These are phyloP conservation scores for Coemansia sp. DNA, from an alignment of 192 early-diverging fungal species.

Conservation along the genomic window DNA sequence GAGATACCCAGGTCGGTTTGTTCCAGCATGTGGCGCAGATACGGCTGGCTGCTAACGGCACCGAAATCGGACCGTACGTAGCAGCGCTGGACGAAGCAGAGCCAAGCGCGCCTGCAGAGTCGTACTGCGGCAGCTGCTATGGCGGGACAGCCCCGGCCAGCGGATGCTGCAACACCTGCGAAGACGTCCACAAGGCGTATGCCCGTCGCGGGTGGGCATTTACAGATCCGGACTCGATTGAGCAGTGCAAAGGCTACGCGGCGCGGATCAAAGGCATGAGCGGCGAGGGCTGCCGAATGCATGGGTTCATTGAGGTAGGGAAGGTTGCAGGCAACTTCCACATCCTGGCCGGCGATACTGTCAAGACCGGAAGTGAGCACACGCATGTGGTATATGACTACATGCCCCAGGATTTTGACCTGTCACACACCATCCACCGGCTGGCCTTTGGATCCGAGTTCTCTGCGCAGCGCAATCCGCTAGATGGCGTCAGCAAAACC, in stretches of 20 bases:
- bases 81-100: background rate
- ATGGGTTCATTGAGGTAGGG: constrained; percentile 78
- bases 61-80: constrained; percentile 47
- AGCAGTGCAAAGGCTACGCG: constrained; percentile 91
- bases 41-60: constrained; percentile 66
- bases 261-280: constrained; percentile 72
- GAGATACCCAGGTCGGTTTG: constrained; percentile 80
- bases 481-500: constrained; percentile 61
- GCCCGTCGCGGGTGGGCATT: constrained; percentile 80
- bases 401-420: constrained; percentile 63
- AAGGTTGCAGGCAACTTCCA: constrained; percentile 94
- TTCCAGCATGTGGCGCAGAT: constrained; percentile 79
- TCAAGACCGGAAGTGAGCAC: constrained; percentile 26
- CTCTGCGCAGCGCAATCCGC: constrained; percentile 57
- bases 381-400: constrained; percentile 43
- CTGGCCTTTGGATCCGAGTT: constrained; percentile 73
- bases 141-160: constrained; percentile 64
- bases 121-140: constrained; percentile 88
- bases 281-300: constrained; percentile 87
- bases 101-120: constrained; percentile 25
- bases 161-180: constrained; percentile 94
- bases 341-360: constrained; percentile 80
- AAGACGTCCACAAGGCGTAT: constrained; percentile 86
- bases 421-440: constrained; percentile 77
- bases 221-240: constrained; percentile 66